Percentiles rank a stretch among this genome's conserved stretches.
Evolutionary conservation across 345 rosid genomes (phyloP).

Genomic region (Brassica rapa): DNA sequence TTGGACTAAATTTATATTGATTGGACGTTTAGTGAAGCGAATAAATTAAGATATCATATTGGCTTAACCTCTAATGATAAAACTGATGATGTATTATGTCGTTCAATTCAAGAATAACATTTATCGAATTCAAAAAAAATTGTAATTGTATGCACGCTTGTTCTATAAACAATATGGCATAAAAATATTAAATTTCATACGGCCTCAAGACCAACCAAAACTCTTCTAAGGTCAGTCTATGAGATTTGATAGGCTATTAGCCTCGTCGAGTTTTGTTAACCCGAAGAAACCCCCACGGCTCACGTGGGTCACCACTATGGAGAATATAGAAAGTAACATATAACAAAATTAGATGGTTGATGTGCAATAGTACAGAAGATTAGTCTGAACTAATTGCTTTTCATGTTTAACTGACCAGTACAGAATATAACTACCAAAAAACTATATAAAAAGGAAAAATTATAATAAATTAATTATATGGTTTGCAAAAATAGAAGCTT

Average conservation of each 20-base stretch:
- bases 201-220: conserved; percentile 35
- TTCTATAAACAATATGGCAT: neutral
- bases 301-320: conserved; percentile 35
- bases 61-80: conserved; percentile 35
- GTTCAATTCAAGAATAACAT: neutral
- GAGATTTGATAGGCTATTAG: conserved; percentile 22
- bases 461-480: neutral
- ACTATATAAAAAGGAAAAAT: neutral
- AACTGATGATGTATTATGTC: conserved; percentile 30
- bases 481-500: neutral
- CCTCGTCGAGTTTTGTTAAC: conserved; percentile 19
- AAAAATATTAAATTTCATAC: neutral
- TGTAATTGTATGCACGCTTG: conserved; percentile 28
- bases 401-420: neutral
- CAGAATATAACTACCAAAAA: neutral
- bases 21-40: conserved; percentile 33
- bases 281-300: neutral
- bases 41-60: conserved; percentile 35
- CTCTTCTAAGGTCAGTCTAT: conserved; percentile 25
- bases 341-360: conserved; percentile 6
- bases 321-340: conserved; percentile 19
- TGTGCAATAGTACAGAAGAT: conserved; percentile 1
- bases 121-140: neutral
- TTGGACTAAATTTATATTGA: conserved; percentile 12
- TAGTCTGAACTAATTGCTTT: neutral